Evolutionary conservation across 2,329 filamentous ascomycete species (phyloP), one percentile per base, ranked within the genome.

Genomic region (Xylariaceae sp.): DNA sequence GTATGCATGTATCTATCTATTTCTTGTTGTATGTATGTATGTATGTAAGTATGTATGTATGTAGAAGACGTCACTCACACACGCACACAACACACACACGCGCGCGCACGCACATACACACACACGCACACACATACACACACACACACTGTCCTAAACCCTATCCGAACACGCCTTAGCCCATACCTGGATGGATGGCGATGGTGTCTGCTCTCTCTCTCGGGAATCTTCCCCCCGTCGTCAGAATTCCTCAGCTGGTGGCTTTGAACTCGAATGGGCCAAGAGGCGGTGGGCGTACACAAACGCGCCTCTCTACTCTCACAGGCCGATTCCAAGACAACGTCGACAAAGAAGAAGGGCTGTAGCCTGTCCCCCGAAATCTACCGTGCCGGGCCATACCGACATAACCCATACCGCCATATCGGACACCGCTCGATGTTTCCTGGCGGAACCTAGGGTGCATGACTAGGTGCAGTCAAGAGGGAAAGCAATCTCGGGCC

Each of bases 281-380:
- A 70, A 71, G 66, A 59, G 66, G 68, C 68, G 68, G 68, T 71
- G 66, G 66, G 50, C 61, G 54, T 49, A 54, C 53, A 63, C 69
- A 73, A 73, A 71, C 69, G 66, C 56, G 56, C 49, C 48, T 46
- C 57, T 62, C 57, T 60, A 40, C 56, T 56, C 57, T 58, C 59
- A 65, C 57, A 64, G 59, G 60, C 61, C 67, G 66, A 68, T 66
- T 70, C 66, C 67, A 64, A 69, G 67, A 69, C 63, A 65, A 50
- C 50, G 53, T 55, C 55, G 61, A 72, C 69, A 71, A 73, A 72
- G 68, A 52, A 59, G n/a, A n/a, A n/a, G n/a, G n/a, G n/a, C n/a
- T n/a, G n/a, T n/a, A n/a, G n/a, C n/a, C n/a, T n/a, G n/a, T n/a
- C n/a, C n/a, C n/a, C n/a, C n/a, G n/a, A n/a, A n/a, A n/a, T n/a